phyloP scores from a whole-genome alignment of 164 flowering plant species.

The Warburgia ugandensis region DNA sequence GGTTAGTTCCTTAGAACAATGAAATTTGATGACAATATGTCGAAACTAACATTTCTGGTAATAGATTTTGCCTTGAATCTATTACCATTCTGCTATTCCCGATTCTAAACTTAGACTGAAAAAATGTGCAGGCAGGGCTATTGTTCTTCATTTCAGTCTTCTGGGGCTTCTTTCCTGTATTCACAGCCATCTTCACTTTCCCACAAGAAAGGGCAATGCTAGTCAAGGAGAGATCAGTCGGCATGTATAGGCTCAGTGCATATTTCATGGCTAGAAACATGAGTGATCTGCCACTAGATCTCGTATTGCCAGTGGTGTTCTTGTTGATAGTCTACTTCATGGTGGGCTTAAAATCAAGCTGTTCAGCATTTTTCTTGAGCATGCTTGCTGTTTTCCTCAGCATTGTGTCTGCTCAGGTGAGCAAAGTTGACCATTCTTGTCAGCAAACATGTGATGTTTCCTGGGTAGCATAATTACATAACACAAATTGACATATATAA shows the following conservation, averaged over 20 bases:
- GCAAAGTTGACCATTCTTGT: too few relatives aligned
- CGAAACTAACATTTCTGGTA: too few relatives aligned
- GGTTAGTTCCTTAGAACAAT: too few relatives aligned
- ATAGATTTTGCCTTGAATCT: too few relatives aligned
- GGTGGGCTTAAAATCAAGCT: conserved; percentile 50
- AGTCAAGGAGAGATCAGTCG: conserved; percentile 61
- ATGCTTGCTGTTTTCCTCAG: conserved; percentile 51
- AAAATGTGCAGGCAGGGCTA: conserved; percentile 7
- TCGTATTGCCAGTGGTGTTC: conserved; percentile 52
- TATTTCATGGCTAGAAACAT: conserved; percentile 63
- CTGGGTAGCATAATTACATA: too few relatives aligned
- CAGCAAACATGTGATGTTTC: too few relatives aligned
- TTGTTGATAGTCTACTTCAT: conserved; percentile 62
- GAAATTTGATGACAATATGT: too few relatives aligned
- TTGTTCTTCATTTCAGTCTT: conserved; percentile 8
- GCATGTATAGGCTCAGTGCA: conserved; percentile 72
- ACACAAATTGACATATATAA: too few relatives aligned
- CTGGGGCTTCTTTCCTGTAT: conserved; percentile 13
- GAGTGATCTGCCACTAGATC: conserved; percentile 68
- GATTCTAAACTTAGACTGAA: too few relatives aligned
- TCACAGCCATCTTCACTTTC: conserved; percentile 12
- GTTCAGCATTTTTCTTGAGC: conserved; percentile 48
- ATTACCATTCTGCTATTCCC: too few relatives aligned
- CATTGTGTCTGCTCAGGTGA: conserved; percentile 73
- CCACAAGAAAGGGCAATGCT: conserved; percentile 47